Base-by-base conservation (phyloP, 352 stramenopile species). In the Phytophthora macrochlamydospora region DNA sequence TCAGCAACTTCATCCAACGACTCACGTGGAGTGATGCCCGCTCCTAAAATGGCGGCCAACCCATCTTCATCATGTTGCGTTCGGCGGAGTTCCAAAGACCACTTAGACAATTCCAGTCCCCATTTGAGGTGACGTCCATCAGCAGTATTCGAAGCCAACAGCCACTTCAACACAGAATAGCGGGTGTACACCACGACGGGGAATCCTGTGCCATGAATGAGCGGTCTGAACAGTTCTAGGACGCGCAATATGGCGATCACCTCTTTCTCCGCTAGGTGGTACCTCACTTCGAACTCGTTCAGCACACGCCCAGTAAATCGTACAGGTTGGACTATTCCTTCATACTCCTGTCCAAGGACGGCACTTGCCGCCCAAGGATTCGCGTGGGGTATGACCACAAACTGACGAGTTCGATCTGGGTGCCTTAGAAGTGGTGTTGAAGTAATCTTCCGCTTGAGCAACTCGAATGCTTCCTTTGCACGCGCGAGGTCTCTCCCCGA, bases 321-420 rank as follows among this genome's bases (percentile, higher is more conserved):
- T 2, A 49, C 43, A 8, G 43, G 43, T 6, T 29, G 43, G 9
- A 49, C 29, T 4, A 49, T n/a, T 7, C 61, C 54, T n/a, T 59
- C 61, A 50, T 63, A 56, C 14, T 69, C 53, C 32, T 62, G 61
- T 31, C 38, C n/a, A 1, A 69, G n/a, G 0, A 51, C 18, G 9
- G 7, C 53, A 31, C 38, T 28, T 11, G 61, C 42, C 30, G 46
- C 50, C 45, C 55, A 69, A 4, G 45, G 38, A 31, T 60, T 58
- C 11, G 51, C 46, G 13, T 69, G 61, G 6, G 53, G 30, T 1
- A 69, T 48, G 6, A 69, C 53, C 13, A 51, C 31, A 28, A 59
- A 33, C 46, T 18, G 4, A n/a, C 59, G 58, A 3, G 3, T 24
- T 3, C 14, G 33, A 50, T 62, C 53, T 9, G 46, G 42, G 46